Percentiles rank a stretch among this genome's conserved stretches.
Evolutionary conservation across 768 basidiomycete genomes (phyloP).

Genomic region (Mycena vulgaris): DNA sequence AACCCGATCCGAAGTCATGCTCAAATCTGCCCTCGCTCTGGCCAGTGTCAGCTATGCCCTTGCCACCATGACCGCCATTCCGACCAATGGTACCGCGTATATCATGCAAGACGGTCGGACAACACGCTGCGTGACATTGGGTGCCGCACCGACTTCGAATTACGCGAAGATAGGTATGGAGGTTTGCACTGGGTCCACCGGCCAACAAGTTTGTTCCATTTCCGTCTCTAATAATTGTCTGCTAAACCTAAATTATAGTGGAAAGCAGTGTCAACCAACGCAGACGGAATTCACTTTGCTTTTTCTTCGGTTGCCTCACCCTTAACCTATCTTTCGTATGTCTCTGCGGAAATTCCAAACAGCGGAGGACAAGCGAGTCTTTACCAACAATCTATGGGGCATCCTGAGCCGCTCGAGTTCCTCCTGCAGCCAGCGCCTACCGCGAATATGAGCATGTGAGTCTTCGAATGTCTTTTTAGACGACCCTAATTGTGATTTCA

Average conservation of each 20-base stretch:
- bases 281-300: constrained; percentile 20
- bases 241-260: constrained; percentile 15
- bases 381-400: constrained; percentile 27
- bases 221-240: constrained; percentile 16
- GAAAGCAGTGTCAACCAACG: constrained; percentile 12
- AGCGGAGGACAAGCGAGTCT: constrained; percentile 26
- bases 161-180: constrained; percentile 27
- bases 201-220: constrained; percentile 22
- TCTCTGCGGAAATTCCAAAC: constrained; percentile 26
- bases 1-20: constrained; percentile 21
- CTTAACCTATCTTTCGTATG: constrained; percentile 26
- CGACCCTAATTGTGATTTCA: constrained; percentile 15
- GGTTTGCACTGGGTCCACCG: constrained; percentile 22
- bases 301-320: constrained; percentile 23
- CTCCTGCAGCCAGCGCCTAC: constrained; percentile 25
- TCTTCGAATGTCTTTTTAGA: constrained; percentile 15
- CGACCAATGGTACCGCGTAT: constrained; percentile 18
- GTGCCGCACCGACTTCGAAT: constrained; percentile 16
- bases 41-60: constrained; percentile 24
- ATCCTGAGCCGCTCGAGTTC: constrained; percentile 26
- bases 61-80: constrained; percentile 22
- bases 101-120: constrained; percentile 25
- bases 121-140: constrained; percentile 24
- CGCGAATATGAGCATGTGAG: constrained; percentile 24
- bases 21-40: constrained; percentile 19